Base-by-base conservation (phyloP, 2,329 filamentous ascomycete genomes). In the Parastagonospora avenae region DNA sequence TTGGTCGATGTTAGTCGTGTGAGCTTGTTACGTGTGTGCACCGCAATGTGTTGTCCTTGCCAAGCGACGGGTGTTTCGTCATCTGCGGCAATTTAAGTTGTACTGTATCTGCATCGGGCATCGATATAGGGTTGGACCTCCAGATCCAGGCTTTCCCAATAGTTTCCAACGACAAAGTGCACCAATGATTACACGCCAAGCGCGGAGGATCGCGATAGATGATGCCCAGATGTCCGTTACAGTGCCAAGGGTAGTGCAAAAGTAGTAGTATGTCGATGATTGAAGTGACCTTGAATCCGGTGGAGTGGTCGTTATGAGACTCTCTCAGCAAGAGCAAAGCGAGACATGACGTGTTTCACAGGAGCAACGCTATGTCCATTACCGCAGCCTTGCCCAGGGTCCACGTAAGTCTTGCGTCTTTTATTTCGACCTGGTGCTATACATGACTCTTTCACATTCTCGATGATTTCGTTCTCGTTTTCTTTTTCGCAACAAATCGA, bases 101-200 rank as follows among this genome's bases (percentile, higher is more conserved):
- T 46, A 33, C 28, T 33, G 31, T 16, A 15, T 38, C 15, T 24
- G 42, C n/a, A 14, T 42, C 24, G 19, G 44, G 10, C 29, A 16
- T 38, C 7, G 36, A 29, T 12, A 31, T 40, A n/a, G 8, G n/a
- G 7, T 33, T 38, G 16, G 28, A 14, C 19, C 35, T 30, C 28
- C 41, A 38, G 24, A 27, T 54, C 29, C 33, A 53, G 19, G 19
- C 19, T 3, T 39, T 19, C 52, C 44, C 15, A 19, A 15, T n/a
- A n/a, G 27, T 50, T 30, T 19, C 33, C 42, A 50, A 49, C 28
- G 29, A 39, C 30, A 27, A 44, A 27, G 36, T 36, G 16, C 27
- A 46, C 16, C 47, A 48, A 36, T 45, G 40, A 29, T 38, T 45
- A 40, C 31, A 15, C 54, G 62, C 62, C 62, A 63, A 65, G 62